Base-by-base conservation (phyloP, 2,329 filamentous ascomycete genomes). In the Aquanectria penicillioides region DNA sequence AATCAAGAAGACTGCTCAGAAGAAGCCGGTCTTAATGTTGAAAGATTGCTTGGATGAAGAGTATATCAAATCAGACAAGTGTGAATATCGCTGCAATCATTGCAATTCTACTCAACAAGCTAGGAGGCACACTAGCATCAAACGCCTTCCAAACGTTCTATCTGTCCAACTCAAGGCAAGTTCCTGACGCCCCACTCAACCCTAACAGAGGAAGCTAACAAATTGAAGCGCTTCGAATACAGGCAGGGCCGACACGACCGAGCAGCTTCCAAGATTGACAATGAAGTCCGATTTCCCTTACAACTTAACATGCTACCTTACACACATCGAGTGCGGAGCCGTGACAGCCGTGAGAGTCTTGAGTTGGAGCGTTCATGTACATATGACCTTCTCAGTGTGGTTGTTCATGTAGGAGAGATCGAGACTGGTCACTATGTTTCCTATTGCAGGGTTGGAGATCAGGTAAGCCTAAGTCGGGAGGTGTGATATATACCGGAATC, bases 391-490 rank as follows among this genome's bases (percentile, higher is more conserved):
- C 85, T 94, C 15, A 93, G 91, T 62, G 94, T 97, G 3, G 90
- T 98, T 18, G 94, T 97, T 33, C 94, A 98, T 71, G 92, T 96
- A 59, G 94, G 94, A 48, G 93, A 94, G 75, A 90, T 97, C 56
- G 93, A 97, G 69, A 93, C 92, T 1, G 94, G 94, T 13, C 93
- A 97, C 73, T 97, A 97, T 71, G 88, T 94, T 55, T 92, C 90
- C n/a, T 97, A 96, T 74, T 93, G 91, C 59, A 83, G 92, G 41
- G 90, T 94, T 58, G 91, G 89, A 5, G 90, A 92, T 53, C 86
- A 91, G 80, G 77, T 78, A 67, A 60, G 68, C 43, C 18, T 28
- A n/a, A 26, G n/a, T 25, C 18, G 4, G 7, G 17, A n/a, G 20
- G 4, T 15, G 5, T 31, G 2, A 9, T 20, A 11, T 6, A n/a